Evolutionary conservation across 495 filamentous ascomycete species (phyloP).

Genomic region (Lasiosphaeria hispida): DNA sequence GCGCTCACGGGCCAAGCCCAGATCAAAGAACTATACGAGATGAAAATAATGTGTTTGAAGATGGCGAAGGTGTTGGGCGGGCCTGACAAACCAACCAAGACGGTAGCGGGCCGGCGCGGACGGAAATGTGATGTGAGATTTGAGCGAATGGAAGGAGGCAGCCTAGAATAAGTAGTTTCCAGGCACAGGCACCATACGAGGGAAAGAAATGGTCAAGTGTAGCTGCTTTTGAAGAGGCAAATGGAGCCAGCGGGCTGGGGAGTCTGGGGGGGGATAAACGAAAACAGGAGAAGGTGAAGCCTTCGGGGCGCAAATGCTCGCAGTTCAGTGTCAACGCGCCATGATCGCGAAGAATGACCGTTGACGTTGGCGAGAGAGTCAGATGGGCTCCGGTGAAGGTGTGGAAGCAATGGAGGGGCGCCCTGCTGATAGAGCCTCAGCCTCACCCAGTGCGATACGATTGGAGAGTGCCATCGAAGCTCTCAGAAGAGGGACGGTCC

Average conservation of each 20-base stretch:
- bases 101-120: background rate
- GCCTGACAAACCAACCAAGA: conserved; percentile 11
- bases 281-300: conserved; percentile 11
- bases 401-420: conserved; percentile 23
- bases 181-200: conserved; percentile 7
- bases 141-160: conserved; percentile 20
- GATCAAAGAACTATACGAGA: background rate
- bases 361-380: conserved; percentile 29
- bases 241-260: conserved; percentile 8
- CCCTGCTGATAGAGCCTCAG: conserved; percentile 38
- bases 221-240: conserved; percentile 5
- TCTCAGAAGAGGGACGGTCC: conserved; percentile 24
- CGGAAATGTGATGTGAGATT: background rate
- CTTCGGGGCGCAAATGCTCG: conserved; percentile 5
- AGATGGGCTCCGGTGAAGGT: conserved; percentile 34
- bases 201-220: conserved; percentile 5
- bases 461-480: conserved; percentile 36
- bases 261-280: conserved; percentile 17
- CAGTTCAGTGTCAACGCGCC: conserved; percentile 14
- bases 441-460: conserved; percentile 28
- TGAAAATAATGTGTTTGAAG: background rate
- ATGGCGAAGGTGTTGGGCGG: background rate
- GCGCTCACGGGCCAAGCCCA: background rate
- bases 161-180: conserved; percentile 9
- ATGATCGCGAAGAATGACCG: conserved; percentile 29